Evolutionary conservation across 495 filamentous ascomycete species (phyloP), one percentile per base, ranked within the genome.

Genomic region (Parachaetomium inaequale): DNA sequence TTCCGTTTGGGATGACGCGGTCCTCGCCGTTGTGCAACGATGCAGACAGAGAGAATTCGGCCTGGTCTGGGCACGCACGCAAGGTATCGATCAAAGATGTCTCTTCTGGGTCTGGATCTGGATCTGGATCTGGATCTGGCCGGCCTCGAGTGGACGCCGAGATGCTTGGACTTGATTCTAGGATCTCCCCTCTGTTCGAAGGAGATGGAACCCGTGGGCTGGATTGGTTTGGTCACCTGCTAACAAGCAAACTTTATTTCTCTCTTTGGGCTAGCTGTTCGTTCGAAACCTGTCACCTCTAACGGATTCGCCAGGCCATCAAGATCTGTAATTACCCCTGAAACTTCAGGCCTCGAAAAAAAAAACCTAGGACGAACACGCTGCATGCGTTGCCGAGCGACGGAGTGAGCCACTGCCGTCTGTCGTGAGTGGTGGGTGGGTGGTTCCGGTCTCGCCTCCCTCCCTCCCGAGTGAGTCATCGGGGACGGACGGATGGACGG

Each of bases 391-490:
- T 55, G 52, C 52, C 52, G 52, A 55, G 52, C 52, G 52, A 55
- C 52, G 52, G n/a, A n/a, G 17, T 7, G 8, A 26, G 3, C n/a
- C 40, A 14, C 40, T 14, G 40, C 40, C 12, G 36, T 15, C 2
- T 40, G 36, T 40, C 12, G 34, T 32, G 31, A 12, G 12, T 40
- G 36, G 23, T 49, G 28, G 25, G 21, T 49, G 23, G 11, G 7
- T 32, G 26, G 10, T n/a, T 36, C 25, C 43, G 26, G 29, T 58
- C 28, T 58, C 51, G 29, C 59, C 38, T 28, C 29, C 12, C n/a
- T n/a, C n/a, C 23, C 38, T 50, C 59, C 59, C 40, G 43, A 42
- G 60, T 62, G 60, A 62, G 60, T 62, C 60, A 62, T 57, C 53
- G 21, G 52, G 60, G 21, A 49, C 45, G 11, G 6, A 49, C 11